Evolutionary conservation across 352 stramenopile species (phyloP).

Genomic region (Hyaloperonospora arabidopsidis): DNA sequence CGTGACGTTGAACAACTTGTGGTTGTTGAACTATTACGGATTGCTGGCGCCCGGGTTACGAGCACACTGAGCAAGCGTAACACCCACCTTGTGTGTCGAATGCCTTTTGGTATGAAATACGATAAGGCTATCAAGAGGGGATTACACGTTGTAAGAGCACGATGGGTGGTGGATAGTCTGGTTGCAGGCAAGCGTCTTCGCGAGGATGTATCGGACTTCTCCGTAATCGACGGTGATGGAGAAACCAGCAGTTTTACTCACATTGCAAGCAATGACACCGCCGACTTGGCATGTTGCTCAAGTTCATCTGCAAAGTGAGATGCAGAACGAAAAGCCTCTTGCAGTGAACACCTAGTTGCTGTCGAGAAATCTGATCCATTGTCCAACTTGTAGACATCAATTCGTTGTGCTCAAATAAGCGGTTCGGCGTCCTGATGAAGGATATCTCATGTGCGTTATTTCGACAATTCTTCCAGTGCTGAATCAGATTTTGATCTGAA

Average conservation of each 20-base stretch:
- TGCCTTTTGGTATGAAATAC: constrained; percentile 52
- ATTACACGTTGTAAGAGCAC: constrained; percentile 45
- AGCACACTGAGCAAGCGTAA: constrained; percentile 46
- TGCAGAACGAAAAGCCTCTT: too few relatives aligned
- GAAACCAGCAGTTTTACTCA: constrained; percentile 5
- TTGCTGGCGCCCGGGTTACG: constrained; percentile 49
- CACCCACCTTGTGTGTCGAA: constrained; percentile 57
- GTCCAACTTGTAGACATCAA: too few relatives aligned
- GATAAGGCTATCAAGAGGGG: constrained; percentile 48
- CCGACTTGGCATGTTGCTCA: constrained; percentile 3
- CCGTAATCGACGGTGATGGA: constrained; percentile 16
- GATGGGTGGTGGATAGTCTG: constrained; percentile 64
- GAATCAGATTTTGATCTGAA: too few relatives aligned
- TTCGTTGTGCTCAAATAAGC: too few relatives aligned
- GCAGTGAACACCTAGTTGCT: too few relatives aligned
- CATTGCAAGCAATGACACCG: constrained; percentile 6
- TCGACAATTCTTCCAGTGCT: too few relatives aligned
- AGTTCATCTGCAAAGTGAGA: constrained; percentile 7
- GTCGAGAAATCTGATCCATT: too few relatives aligned
- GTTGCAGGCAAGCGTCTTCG: constrained; percentile 37
- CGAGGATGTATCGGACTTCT: constrained; percentile 20
- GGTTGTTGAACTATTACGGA: constrained; percentile 40
- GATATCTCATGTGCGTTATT: too few relatives aligned
- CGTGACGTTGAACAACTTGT: constrained; percentile 54
- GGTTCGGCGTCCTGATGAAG: too few relatives aligned